These are phyloP conservation scores for Neoscytalidium dimidiatum DNA, from an alignment of 2,329 filamentous ascomycete genomes.

Conservation along the genomic window DNA sequence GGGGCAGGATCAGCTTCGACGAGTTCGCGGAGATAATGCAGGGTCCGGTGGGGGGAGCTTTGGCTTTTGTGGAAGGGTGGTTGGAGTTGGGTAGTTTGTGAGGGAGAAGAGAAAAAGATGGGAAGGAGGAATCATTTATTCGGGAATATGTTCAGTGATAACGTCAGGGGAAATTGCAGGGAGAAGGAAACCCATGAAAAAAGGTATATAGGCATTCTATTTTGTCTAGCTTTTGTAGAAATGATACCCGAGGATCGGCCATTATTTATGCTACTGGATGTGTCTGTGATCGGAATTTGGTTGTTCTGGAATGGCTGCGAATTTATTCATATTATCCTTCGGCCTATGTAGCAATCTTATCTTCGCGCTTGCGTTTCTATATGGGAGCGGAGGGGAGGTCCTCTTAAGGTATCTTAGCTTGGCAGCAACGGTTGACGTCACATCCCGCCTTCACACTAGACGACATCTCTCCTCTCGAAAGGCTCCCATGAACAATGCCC, in stretches of 20 bases:
- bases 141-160: not conserved
- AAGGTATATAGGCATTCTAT: not conserved
- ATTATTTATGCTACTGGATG: not conserved
- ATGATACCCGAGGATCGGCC: slow-evolving; percentile 16
- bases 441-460: not conserved
- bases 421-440: not conserved
- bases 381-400: not conserved
- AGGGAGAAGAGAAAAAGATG: not conserved
- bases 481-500: not conserved
- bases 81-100: slow-evolving; percentile 17
- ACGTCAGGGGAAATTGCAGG: not conserved
- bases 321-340: not conserved
- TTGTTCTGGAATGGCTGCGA: not conserved
- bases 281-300: not conserved
- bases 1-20: slow-evolving; percentile 71
- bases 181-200: no score
- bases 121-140: not conserved
- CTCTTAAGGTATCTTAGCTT: not conserved
- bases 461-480: not conserved
- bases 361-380: no score
- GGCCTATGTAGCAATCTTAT: no score
- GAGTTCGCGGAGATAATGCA: slow-evolving; percentile 67
- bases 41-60: not conserved
- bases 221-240: slow-evolving; percentile 10
- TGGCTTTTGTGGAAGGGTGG: slow-evolving; percentile 18